Base-by-base conservation (phyloP, 2,329 filamentous ascomycete genomes). In the Periconia digitata region DNA sequence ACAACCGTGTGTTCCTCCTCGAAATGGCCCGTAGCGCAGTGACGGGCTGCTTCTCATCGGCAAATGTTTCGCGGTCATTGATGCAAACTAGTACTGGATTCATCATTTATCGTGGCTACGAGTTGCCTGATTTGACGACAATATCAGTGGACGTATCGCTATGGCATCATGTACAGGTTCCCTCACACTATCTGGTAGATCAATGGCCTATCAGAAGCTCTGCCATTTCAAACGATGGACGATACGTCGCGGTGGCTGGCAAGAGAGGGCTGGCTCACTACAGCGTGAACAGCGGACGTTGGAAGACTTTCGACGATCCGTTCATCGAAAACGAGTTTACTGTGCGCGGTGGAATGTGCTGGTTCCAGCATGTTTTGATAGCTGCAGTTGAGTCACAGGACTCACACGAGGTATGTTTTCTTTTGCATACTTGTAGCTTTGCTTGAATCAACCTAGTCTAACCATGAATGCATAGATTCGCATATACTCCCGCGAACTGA, bases 241-340 rank as follows among this genome's bases (percentile, higher is more conserved):
- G 92, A 71, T 99, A 97, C 72, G 84, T 97, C 40, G 94, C 94
- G 4, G 87, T 97, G n/a, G 92, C 94, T n/a, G 94, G 94, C 8
- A 85, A 89, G 53, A 84, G 92, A 59, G 94, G 94, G 0, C 78
- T 99, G 43, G 92, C 92, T 8, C 94, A 99, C 70, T 99, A 99
- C 72, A 97, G 94, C 63, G 84, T 96, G 52, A 88, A 88, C 58
- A 97, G 92, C 66, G 90, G 92, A 22, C 83, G 94, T 49, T 99
- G 94, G 94, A 96, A 95, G 69, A 95, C 88, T 0, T 99, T 99
- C 68, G 81, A 87, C 41, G 90, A 92, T 60, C 81, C 85, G 21
- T 83, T 81, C 23, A 82, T 86, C 64, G 94, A 97, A 71, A 91
- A 92, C 60, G 90, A 92, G 54, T 99, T 99, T 66, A 85, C 90